These are phyloP conservation scores for Cordyceps sp. DNA, from an alignment of 2,329 filamentous ascomycete species.

Conservation along the genomic window DNA sequence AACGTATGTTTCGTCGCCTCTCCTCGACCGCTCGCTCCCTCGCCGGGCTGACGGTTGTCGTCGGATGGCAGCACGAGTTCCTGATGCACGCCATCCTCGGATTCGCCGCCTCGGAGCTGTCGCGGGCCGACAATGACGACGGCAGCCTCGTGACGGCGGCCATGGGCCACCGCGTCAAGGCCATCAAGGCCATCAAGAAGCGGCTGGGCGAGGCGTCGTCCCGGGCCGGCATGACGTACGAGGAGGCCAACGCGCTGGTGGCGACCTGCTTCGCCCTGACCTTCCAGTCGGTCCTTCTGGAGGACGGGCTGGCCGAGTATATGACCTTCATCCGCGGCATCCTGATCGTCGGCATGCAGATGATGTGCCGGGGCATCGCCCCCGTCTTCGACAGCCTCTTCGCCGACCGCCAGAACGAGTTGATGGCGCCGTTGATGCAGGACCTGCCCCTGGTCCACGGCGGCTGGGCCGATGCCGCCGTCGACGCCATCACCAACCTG, in stretches of 20 bases:
- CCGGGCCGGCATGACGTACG: slow-evolving; percentile 22
- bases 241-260: slow-evolving; percentile 41
- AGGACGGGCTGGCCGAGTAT: slow-evolving; percentile 42
- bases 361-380: slow-evolving; percentile 29
- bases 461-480: slow-evolving; percentile 29
- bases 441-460: slow-evolving; percentile 26
- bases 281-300: slow-evolving; percentile 39
- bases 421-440: slow-evolving; percentile 28
- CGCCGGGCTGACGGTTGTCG: too few species aligned
- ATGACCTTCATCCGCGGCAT: slow-evolving; percentile 44
- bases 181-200: slow-evolving; percentile 44
- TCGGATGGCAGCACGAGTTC: slow-evolving; percentile 44
- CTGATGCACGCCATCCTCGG: slow-evolving; percentile 57
- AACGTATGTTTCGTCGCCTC: slow-evolving; percentile 26
- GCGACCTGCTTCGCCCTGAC: slow-evolving; percentile 42
- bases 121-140: slow-evolving; percentile 26
- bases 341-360: slow-evolving; percentile 35
- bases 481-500: slow-evolving; percentile 23
- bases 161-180: slow-evolving; percentile 47
- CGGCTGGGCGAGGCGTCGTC: slow-evolving; percentile 27
- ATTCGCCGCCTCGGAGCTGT: slow-evolving; percentile 49
- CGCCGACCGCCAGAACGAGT: slow-evolving; percentile 20
- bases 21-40: neutral
- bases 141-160: slow-evolving; percentile 36
- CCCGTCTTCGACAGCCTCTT: slow-evolving; percentile 32